These are phyloP conservation scores for Sarocladiaceae sp. DNA, from an alignment of 2,329 filamentous ascomycete species.

Conservation along the genomic window DNA sequence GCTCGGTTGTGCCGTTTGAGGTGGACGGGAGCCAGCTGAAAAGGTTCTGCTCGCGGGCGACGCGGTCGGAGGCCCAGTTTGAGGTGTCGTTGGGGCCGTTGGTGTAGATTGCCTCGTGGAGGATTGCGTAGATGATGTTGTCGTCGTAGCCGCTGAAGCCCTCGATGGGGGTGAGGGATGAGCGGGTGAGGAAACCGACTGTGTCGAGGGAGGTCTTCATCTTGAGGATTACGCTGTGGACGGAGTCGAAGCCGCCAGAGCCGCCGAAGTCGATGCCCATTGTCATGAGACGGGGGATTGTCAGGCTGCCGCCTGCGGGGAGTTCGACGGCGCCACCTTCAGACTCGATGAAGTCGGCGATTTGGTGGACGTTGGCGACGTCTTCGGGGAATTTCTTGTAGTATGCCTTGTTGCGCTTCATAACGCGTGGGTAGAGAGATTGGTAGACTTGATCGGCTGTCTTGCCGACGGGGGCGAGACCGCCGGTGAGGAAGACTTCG, in stretches of 20 bases:
- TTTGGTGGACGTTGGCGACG: constrained; percentile 58
- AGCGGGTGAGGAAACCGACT: constrained; percentile 71
- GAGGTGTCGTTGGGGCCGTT: constrained; percentile 59
- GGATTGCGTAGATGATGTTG: constrained; percentile 75
- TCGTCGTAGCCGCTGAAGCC: constrained; percentile 65
- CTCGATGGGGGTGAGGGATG: constrained; percentile 68
- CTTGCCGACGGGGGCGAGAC: constrained; percentile 71
- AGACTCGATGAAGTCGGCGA: constrained; percentile 61
- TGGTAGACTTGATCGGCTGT: constrained; percentile 72
- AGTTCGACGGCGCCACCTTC: constrained; percentile 57
- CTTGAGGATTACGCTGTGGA: constrained; percentile 70
- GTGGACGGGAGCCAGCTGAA: constrained; percentile 46
- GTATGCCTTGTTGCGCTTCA: constrained; percentile 71
- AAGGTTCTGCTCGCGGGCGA: constrained; percentile 45
- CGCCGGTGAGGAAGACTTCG: constrained; percentile 81
- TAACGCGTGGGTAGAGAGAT: constrained; percentile 65
- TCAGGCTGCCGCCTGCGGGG: constrained; percentile 69
- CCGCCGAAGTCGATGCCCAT: constrained; percentile 75
- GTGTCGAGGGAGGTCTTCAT: constrained; percentile 68
- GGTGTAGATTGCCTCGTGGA: constrained; percentile 89
- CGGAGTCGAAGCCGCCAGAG: constrained; percentile 69
- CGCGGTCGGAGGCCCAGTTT: constrained; percentile 69
- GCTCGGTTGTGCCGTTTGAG: constrained; percentile 21
- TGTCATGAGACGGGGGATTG: constrained; percentile 69
- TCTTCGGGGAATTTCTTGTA: constrained; percentile 86